These are phyloP conservation scores for Hypocrella siamensis DNA, from an alignment of 2,329 filamentous ascomycete species.

Conservation along the genomic window DNA sequence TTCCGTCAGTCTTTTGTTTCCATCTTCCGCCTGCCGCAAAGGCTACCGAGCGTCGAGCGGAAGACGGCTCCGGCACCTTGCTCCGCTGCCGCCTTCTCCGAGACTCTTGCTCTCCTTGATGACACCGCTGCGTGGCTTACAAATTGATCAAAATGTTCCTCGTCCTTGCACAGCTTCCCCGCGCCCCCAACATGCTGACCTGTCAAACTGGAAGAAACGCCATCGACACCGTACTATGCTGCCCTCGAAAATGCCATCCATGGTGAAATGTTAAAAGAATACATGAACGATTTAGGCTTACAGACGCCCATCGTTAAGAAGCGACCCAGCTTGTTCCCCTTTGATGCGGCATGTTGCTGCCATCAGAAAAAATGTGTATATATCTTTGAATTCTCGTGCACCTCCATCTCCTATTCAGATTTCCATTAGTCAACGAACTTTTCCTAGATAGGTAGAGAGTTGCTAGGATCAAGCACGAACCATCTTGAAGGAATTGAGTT, in stretches of 20 bases:
- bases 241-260: conserved; percentile 35
- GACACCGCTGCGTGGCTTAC: too few relatives aligned
- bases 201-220: conserved; percentile 28
- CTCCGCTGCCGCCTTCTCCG: too few relatives aligned
- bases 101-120: too few relatives aligned
- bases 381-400: conserved; percentile 96
- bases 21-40: neutral
- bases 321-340: too few relatives aligned
- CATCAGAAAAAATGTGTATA: conserved; percentile 99
- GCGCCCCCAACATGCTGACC: conserved; percentile 13
- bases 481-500: conserved; percentile 99
- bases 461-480: conserved; percentile 6
- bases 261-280: conserved; percentile 32
- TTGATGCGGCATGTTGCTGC: conserved; percentile 17
- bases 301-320: conserved; percentile 7
- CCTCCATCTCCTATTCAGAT: conserved; percentile 79
- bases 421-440: neutral
- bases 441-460: neutral
- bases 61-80: too few relatives aligned
- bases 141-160: too few relatives aligned
- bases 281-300: conserved; percentile 22
- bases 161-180: too few relatives aligned
- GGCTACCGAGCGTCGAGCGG: too few relatives aligned
- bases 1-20: neutral
- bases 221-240: conserved; percentile 43